Conservation (phyloP, 345 rosid species). For the Draba incana region DNA sequence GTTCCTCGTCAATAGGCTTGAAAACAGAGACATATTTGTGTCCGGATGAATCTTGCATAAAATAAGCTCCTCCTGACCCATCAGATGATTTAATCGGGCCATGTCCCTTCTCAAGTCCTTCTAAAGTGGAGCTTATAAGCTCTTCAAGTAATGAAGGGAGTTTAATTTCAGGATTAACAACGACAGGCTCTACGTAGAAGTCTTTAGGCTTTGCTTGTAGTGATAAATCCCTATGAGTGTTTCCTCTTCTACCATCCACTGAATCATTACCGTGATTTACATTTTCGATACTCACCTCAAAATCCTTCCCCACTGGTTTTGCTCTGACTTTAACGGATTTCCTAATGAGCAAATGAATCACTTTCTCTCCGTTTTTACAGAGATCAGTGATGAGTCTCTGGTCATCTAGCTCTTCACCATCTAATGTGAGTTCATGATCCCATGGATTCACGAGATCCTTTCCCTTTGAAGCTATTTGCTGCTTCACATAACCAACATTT, state of each 20-base stretch:
- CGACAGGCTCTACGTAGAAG: conserved; percentile 64
- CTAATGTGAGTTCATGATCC: conserved; percentile 64
- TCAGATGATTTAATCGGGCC: conserved; percentile 67
- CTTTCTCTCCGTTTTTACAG: conserved; percentile 54
- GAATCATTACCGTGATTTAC: conserved; percentile 36
- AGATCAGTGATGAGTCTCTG: conserved; percentile 69
- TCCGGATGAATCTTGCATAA: conserved; percentile 79
- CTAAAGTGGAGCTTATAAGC: conserved; percentile 60
- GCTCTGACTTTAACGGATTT: conserved; percentile 63
- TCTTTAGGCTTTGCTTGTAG: conserved; percentile 42
- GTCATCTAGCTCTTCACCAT: conserved; percentile 86
- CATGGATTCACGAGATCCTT: conserved; percentile 46
- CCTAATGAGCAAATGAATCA: conserved; percentile 62
- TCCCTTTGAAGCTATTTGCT: conserved; percentile 61
- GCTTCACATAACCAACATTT: conserved; percentile 79
- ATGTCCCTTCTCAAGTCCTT: conserved; percentile 70
- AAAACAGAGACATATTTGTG: conserved; percentile 67
- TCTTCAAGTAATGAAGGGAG: conserved; percentile 52
- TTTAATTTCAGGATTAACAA: conserved; percentile 46
- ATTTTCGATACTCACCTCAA: conserved; percentile 59
- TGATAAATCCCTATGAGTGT: conserved; percentile 17
- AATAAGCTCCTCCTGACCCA: conserved; percentile 88
- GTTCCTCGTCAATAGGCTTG: conserved; percentile 91
- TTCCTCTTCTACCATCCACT: conserved; percentile 33
- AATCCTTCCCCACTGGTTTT: conserved; percentile 53